Percentiles rank a stretch among this genome's conserved stretches.
Evolutionary conservation across 805 yeast genomes (phyloP).

Genomic region (Metschnikowia gelsemii): DNA sequence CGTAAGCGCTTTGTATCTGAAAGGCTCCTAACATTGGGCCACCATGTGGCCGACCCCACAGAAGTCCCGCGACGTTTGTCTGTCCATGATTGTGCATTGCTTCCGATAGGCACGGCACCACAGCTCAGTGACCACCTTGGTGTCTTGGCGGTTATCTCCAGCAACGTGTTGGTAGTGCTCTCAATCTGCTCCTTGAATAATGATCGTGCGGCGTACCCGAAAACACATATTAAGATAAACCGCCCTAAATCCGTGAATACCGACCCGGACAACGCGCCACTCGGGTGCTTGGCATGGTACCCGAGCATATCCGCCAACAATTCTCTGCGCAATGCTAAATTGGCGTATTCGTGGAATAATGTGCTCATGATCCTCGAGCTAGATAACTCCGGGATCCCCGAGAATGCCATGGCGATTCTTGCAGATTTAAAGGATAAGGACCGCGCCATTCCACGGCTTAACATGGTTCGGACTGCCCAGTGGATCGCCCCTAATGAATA

Average conservation of each 20-base stretch:
- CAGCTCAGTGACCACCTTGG: slow-evolving; percentile 60
- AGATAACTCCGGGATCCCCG: slow-evolving; percentile 34
- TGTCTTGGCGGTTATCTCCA: slow-evolving; percentile 58
- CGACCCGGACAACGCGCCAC: slow-evolving; percentile 18
- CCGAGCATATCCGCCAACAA: slow-evolving; percentile 43
- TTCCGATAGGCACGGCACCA: slow-evolving; percentile 60
- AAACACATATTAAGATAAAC: slow-evolving; percentile 54
- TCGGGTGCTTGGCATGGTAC: slow-evolving; percentile 60
- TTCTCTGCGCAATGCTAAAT: slow-evolving; percentile 37
- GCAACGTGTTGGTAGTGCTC: slow-evolving; percentile 48
- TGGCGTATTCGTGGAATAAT: slow-evolving; percentile 73
- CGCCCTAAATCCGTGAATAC: slow-evolving; percentile 41
- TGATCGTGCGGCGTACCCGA: slow-evolving; percentile 24
- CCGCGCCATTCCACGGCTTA: slow-evolving; percentile 31
- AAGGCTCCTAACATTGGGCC: slow-evolving; percentile 57
- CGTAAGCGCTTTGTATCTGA: slow-evolving; percentile 49
- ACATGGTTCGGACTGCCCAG: slow-evolving; percentile 25
- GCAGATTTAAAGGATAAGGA: slow-evolving; percentile 39
- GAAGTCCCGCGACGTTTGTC: slow-evolving; percentile 16
- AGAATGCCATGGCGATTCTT: slow-evolving; percentile 26
- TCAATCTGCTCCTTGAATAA: slow-evolving; percentile 51
- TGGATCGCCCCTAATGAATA: slow-evolving; percentile 21
- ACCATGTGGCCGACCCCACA: slow-evolving; percentile 25
- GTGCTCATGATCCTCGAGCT: slow-evolving; percentile 56
- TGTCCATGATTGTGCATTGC: slow-evolving; percentile 37